phyloP scores from a whole-genome alignment of 441 rosid species.

The Jatropha multifida region DNA sequence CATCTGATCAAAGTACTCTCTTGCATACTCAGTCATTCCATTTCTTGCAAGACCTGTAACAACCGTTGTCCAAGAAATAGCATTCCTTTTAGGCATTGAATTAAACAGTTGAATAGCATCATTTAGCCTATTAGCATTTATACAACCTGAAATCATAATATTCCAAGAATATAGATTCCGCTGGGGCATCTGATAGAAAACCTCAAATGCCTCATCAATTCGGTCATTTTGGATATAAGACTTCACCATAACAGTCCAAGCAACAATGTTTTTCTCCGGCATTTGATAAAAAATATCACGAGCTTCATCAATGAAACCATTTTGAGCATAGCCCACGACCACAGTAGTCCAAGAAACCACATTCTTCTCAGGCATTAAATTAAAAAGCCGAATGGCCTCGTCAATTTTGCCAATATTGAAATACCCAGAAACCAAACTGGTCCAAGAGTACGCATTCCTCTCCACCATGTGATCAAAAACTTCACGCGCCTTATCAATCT shows the following conservation, averaged over 20 bases:
- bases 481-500: conserved; percentile 27
- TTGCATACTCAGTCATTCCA: conserved; percentile 31
- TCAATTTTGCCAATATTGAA: conserved; percentile 29
- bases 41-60: conserved; percentile 35
- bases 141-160: conserved; percentile 37
- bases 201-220: conserved; percentile 34
- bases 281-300: conserved; percentile 15
- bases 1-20: conserved; percentile 33
- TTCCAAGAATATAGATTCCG: conserved; percentile 41
- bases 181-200: conserved; percentile 35
- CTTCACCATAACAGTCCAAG: conserved; percentile 46
- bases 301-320: conserved; percentile 28
- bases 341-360: conserved; percentile 39
- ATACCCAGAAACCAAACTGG: conserved; percentile 43
- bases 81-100: conserved; percentile 37
- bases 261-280: conserved; percentile 32
- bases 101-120: conserved; percentile 36
- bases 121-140: conserved; percentile 23
- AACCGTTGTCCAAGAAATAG: conserved; percentile 25
- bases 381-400: conserved; percentile 33
- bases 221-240: conserved; percentile 33
- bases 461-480: conserved; percentile 32
- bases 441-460: conserved; percentile 42
- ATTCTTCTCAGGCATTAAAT: conserved; percentile 35
- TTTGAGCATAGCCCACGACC: conserved; percentile 37